Base-by-base conservation (phyloP, 805 yeast genomes). In the Maudiozyma barnettii region DNA sequence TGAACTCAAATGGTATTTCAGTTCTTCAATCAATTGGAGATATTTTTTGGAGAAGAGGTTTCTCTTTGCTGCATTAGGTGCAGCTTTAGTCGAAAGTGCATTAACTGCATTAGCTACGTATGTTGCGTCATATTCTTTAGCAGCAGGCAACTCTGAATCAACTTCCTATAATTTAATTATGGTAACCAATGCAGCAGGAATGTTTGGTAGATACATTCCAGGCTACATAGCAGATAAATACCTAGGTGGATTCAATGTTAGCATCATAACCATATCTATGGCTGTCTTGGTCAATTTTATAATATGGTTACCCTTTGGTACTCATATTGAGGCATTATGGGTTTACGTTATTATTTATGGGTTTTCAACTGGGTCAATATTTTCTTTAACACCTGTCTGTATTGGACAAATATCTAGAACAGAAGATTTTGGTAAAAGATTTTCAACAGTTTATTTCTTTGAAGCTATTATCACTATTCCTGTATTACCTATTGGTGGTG, bases 351-450 rank as follows among this genome's bases (percentile, higher is more conserved):
- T 47, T 61, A 69, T 75, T 4, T 79, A 73, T 58, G 86, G 86
- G 0, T 72, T 79, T 48, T 66, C 73, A 43, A 70, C 81, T 4
- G 77, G 82, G 4, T 72, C 83, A 0, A 74, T 78, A 4, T 65
- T 79, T 43, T 72, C 83, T 3, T 56, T 79, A 41, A 73, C 79
- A 14, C 84, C 84, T 2, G 79, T 76, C 2, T 76, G 83, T 54
- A 67, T 77, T 35, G 82, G 81, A 0, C 79, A 76, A 45, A 76
- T 81, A 33, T 76, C 82, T 16, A 72, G 74, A 45, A 72, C 76
- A 1, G 73, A 73, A 41, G 74, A 71, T 51, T 77, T 77, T 56
- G 82, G 82, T 7, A 72, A 73, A 53, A 68, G 79, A 18, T 78
- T 76, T 57, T 74, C 81, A 1, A 72, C 81, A 0, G 72, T 78